Percentiles rank a stretch among this genome's conserved stretches.
These are phyloP conservation scores for Pyrenophora teres DNA, from an alignment of 2,329 filamentous ascomycete species.

Conservation along the genomic window DNA sequence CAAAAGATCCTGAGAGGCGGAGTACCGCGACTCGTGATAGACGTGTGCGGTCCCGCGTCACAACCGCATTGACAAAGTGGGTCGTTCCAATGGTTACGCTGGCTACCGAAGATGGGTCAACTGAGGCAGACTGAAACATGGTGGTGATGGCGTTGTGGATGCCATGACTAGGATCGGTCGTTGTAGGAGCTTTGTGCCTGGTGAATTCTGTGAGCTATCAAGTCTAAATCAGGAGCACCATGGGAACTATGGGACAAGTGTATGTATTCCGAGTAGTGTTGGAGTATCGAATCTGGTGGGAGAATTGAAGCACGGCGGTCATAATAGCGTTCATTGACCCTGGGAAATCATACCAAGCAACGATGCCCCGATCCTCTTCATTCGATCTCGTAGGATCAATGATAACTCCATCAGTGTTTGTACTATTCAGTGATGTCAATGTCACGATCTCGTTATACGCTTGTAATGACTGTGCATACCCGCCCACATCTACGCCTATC, in stretches of 20 bases:
- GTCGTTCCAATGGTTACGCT: conserved; percentile 60
- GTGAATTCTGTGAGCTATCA: not conserved
- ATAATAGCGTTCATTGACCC: not conserved
- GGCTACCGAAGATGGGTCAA: conserved; percentile 41
- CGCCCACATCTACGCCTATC: conserved; percentile 53
- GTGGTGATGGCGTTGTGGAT: conserved; percentile 43
- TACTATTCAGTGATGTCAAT: conserved; percentile 25
- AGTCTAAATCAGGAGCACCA: not conserved
- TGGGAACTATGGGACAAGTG: not conserved
- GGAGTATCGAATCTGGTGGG: not conserved
- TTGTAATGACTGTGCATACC: conserved; percentile 25
- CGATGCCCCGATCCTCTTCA: conserved; percentile 36
- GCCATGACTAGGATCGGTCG: conserved; percentile 45
- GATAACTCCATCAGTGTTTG: conserved; percentile 46
- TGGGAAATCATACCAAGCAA: conserved; percentile 39
- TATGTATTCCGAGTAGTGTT: not conserved
- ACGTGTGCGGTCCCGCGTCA: conserved; percentile 56
- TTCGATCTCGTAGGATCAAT: conserved; percentile 39
- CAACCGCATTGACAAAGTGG: conserved; percentile 58
- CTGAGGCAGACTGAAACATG: conserved; percentile 41
- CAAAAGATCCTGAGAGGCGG: conserved; percentile 55
- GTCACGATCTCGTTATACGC: not conserved
- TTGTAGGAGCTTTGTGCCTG: conserved; percentile 49
- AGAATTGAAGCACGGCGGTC: not conserved
- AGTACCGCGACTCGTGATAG: conserved; percentile 59